Evolutionary conservation across 257 asterid species (phyloP), one percentile per base, ranked within the genome.

Genomic region (Nicotiana knightiana): DNA sequence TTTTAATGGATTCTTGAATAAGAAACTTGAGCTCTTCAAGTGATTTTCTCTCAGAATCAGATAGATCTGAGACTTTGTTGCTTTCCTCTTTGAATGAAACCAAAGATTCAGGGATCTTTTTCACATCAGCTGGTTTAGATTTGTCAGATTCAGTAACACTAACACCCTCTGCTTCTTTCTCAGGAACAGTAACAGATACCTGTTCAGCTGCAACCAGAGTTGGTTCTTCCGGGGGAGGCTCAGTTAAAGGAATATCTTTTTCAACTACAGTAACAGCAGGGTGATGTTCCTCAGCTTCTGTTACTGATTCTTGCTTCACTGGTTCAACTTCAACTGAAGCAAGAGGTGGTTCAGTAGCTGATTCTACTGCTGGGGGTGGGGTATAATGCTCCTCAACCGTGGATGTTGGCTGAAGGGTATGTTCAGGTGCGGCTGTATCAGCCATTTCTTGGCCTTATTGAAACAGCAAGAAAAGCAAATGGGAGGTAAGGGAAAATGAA

Each of bases 21-120:
- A 86, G 84, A 55, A 18, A 13, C 76, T 90, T 93, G 77, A 95
- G 78, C 4, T 93, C 94, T 12, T 88, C 86, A 6, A 93, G 78
- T 2, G 94, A 76, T 79, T 90, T 92, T 9, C 70, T 86, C 82
- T 95, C 91, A 9, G 30, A 39, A 39, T 87, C 87, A 1, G 97
- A 87, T 83, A 95, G 99, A 92, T 95, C 98, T 85, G 93, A 85
- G 30, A 85, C 62, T 43, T 77, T 85, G 54, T 90, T 95, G 86
- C 99, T 93, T 75, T 95, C 97, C 64, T 90, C 98, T 80, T 92
- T 92, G 67, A 93, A 95, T 9, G 97, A 92, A 76, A 82, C 89
- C 55, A 84, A 57, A 0, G 92, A 83, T 77, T 85, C 88, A 0
- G 97, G 95, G 1, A 84, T 91, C 81, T 85, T 88, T 64, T 84